Conservation (phyloP, 345 rosid species). For the Populus nigra region DNA sequence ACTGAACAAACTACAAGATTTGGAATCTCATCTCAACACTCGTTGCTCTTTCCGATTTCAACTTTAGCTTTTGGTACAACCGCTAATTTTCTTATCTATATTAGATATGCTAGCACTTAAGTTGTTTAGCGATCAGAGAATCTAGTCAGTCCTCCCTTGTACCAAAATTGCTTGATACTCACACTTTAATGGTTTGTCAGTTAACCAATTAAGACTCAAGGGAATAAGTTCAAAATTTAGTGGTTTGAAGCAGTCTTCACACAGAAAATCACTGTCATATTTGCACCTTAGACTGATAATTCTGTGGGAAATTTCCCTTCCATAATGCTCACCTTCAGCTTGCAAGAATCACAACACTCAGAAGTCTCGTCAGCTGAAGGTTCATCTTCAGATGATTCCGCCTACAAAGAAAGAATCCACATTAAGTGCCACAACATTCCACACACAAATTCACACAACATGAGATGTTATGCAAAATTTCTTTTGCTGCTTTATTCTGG, state of each 20-base stretch:
- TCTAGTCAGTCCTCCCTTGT: neutral
- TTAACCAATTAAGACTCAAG: neutral
- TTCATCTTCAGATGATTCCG: slow-evolving; percentile 34
- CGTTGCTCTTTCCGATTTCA: neutral
- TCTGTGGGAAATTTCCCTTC: slow-evolving; percentile 3
- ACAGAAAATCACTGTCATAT: neutral
- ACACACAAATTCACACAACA: slow-evolving; percentile 12
- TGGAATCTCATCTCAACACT: neutral
- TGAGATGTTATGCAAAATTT: slow-evolving; percentile 9
- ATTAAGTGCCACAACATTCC: slow-evolving; percentile 11
- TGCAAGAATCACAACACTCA: slow-evolving; percentile 48
- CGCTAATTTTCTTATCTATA: neutral
- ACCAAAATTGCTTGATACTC: neutral
- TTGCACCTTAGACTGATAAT: neutral
- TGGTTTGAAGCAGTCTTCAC: neutral
- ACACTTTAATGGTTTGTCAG: neutral
- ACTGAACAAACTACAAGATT: neutral
- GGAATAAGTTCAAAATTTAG: neutral
- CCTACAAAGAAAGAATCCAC: slow-evolving; percentile 41
- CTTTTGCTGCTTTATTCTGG: slow-evolving; percentile 12
- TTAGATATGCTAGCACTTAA: neutral
- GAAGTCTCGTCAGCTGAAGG: slow-evolving; percentile 38
- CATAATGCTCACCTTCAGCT: slow-evolving; percentile 58
- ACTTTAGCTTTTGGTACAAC: neutral
- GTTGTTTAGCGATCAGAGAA: neutral